phyloP scores from a whole-genome alignment of 2,329 filamentous ascomycete species.

The Alternaria tenuissima region DNA sequence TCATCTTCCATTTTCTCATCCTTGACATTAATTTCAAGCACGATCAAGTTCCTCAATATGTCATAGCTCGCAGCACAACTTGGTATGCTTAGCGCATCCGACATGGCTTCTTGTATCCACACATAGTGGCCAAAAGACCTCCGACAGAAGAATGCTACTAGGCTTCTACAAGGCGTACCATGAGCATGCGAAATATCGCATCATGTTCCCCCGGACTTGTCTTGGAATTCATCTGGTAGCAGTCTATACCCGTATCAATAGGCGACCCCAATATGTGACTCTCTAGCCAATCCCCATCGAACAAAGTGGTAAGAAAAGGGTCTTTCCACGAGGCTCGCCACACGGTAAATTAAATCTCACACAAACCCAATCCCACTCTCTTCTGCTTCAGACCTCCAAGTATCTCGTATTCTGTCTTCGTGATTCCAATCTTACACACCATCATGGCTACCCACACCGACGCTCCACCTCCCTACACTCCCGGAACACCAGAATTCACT shows the following conservation, averaged over 20 bases:
- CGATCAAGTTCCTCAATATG: no score
- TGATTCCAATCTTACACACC: neutral
- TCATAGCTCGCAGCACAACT: no score
- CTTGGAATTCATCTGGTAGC: neutral
- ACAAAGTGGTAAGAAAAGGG: neutral
- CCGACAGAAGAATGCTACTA: no score
- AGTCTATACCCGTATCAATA: neutral
- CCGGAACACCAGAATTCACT: neutral
- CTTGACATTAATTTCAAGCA: no score
- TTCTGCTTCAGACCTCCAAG: neutral
- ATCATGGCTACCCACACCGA: neutral
- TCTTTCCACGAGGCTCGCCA: neutral
- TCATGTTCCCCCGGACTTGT: no score
- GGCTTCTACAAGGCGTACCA: no score
- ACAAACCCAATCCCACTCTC: neutral
- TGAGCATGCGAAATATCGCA: no score
- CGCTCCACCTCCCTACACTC: neutral
- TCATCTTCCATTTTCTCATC: no score
- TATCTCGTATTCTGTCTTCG: neutral
- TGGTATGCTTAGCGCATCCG: no score
- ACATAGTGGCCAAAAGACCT: no score
- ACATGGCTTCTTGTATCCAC: no score
- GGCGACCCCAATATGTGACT: neutral
- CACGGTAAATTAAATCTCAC: neutral
- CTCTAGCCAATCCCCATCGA: neutral